These are phyloP conservation scores for Lentinula lateritia DNA, from an alignment of 768 basidiomycete species.

Conservation along the genomic window DNA sequence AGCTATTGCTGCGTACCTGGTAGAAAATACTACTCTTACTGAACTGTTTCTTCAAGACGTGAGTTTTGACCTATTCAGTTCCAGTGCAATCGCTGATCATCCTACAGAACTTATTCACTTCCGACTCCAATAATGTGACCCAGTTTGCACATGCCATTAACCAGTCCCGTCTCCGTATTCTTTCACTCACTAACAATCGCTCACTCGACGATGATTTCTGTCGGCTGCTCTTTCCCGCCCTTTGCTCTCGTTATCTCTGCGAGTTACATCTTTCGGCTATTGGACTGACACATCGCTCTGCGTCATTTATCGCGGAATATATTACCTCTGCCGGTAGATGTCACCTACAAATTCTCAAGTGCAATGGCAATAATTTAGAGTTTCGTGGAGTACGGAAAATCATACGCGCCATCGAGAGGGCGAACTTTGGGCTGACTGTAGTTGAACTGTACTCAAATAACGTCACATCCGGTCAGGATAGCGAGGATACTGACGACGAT, in stretches of 20 bases:
- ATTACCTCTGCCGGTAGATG: slow-evolving; percentile 43
- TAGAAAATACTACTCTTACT: slow-evolving; percentile 37
- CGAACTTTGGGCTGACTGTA: slow-evolving; percentile 42
- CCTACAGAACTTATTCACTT: slow-evolving; percentile 35
- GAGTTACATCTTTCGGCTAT: slow-evolving; percentile 53
- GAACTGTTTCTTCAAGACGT: slow-evolving; percentile 57
- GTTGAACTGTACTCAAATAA: slow-evolving; percentile 47
- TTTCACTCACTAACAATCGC: slow-evolving; percentile 48
- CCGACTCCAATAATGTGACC: slow-evolving; percentile 25
- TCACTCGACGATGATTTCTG: slow-evolving; percentile 47
- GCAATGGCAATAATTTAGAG: slow-evolving; percentile 53
- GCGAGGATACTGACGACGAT: slow-evolving; percentile 32
- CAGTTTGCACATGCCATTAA: slow-evolving; percentile 48
- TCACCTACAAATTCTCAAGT: slow-evolving; percentile 40
- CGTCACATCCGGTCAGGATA: slow-evolving; percentile 35
- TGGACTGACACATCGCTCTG: slow-evolving; percentile 35
- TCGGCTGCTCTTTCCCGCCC: slow-evolving; percentile 39
- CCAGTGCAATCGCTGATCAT: slow-evolving; percentile 14
- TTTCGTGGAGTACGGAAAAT: slow-evolving; percentile 38
- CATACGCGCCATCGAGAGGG: slow-evolving; percentile 34
- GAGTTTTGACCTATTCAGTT: slow-evolving; percentile 16
- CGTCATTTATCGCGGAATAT: slow-evolving; percentile 40
- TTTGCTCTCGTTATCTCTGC: slow-evolving; percentile 42
- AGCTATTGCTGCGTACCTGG: slow-evolving; percentile 48
- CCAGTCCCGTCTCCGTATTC: slow-evolving; percentile 41